Evolutionary conservation across 2,329 filamentous ascomycete species (phyloP).

Genomic region (Talaromyces sp.): DNA sequence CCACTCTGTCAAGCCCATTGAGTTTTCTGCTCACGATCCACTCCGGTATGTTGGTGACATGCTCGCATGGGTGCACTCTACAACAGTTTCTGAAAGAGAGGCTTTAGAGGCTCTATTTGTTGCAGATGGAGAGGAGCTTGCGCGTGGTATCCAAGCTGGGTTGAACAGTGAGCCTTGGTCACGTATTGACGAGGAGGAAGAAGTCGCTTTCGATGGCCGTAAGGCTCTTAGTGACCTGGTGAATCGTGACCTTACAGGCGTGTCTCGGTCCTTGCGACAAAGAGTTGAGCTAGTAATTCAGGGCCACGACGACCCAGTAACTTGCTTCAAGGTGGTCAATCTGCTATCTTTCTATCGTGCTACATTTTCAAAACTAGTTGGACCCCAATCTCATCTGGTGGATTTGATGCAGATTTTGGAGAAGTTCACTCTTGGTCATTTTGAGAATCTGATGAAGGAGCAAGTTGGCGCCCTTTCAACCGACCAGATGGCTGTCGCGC

Average conservation of each 20-base stretch:
- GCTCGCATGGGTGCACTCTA: slow-evolving; percentile 95
- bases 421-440: slow-evolving; percentile 77
- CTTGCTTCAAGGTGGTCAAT: slow-evolving; percentile 88
- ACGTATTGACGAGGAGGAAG: slow-evolving; percentile 61
- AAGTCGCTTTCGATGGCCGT: slow-evolving; percentile 71
- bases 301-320: slow-evolving; percentile 84
- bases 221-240: slow-evolving; percentile 84
- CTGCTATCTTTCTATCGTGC: slow-evolving; percentile 84
- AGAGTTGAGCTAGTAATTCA: slow-evolving; percentile 90
- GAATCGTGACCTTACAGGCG: slow-evolving; percentile 79
- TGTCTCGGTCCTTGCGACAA: slow-evolving; percentile 81
- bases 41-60: slow-evolving; percentile 94
- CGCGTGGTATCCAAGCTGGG: slow-evolving; percentile 76
- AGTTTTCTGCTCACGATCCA: slow-evolving; percentile 88
- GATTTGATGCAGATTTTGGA: slow-evolving; percentile 71
- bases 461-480: slow-evolving; percentile 67
- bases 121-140: slow-evolving; percentile 84
- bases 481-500: slow-evolving; percentile 70
- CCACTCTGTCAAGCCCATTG: slow-evolving; percentile 79
- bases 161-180: slow-evolving; percentile 84
- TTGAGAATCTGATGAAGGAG: slow-evolving; percentile 78
- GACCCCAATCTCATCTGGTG: slow-evolving; percentile 67
- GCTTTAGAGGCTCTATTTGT: slow-evolving; percentile 90
- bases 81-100: slow-evolving; percentile 90
- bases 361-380: slow-evolving; percentile 81